Percentiles rank a stretch among this genome's conserved stretches.
Conservation (phyloP, 176 grass and related monocot species). For the Triticum dicoccoides region DNA sequence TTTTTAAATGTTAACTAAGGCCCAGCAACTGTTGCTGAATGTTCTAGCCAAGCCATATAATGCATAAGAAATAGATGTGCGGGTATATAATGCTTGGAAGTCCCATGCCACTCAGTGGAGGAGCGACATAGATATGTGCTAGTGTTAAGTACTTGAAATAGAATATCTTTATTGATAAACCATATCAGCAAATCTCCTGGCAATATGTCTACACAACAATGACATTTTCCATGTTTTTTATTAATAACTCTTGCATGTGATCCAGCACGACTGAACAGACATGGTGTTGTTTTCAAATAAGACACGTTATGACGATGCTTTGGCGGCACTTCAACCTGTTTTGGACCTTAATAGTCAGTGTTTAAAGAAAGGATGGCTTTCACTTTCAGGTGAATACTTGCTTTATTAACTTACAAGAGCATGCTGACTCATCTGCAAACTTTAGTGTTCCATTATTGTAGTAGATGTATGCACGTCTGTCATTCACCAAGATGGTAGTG, state of each 20-base stretch:
- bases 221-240: not conserved
- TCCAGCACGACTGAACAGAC: conserved; percentile 13
- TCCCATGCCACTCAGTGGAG: not conserved
- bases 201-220: not conserved
- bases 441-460: not conserved
- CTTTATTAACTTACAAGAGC: conserved; percentile 25
- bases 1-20: not conserved
- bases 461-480: not conserved
- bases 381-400: conserved; percentile 28
- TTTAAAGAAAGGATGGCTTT: conserved; percentile 5
- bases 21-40: not conserved
- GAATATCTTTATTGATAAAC: not conserved
- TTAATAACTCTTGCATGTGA: conserved; percentile 10
- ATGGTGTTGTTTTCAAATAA: not conserved
- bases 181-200: conserved; percentile 4
- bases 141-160: not conserved
- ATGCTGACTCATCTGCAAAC: conserved; percentile 37
- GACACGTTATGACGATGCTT: not conserved
- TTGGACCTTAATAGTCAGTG: not conserved
- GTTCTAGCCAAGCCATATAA: not conserved
- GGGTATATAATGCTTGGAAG: not conserved
- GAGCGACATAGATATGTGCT: not conserved
- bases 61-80: not conserved
- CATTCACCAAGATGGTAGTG: not conserved
- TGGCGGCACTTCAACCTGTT: conserved; percentile 18